Evolutionary conservation across 768 basidiomycete genomes (phyloP).

Genomic region (Kockovaella imperatae): DNA sequence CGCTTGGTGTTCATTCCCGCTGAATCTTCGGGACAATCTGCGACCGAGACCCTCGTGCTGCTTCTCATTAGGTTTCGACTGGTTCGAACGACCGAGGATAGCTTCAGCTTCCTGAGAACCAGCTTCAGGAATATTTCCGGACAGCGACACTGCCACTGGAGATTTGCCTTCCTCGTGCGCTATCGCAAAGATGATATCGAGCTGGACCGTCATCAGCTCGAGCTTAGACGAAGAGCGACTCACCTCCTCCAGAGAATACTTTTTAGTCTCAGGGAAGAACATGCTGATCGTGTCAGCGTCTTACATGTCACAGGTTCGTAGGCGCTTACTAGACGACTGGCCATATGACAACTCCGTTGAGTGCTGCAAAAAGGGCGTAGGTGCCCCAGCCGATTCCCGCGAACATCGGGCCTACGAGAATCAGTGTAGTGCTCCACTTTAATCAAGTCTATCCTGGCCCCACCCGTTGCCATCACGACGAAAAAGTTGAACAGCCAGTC

Average conservation of each 20-base stretch:
- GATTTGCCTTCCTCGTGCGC: conserved; percentile 14
- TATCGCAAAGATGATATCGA: conserved; percentile 28
- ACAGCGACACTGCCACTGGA: conserved; percentile 15
- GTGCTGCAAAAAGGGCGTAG: conserved; percentile 24
- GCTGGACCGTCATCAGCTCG: not conserved
- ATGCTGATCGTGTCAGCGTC: not conserved
- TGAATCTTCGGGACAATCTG: not conserved
- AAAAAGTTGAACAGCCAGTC: conserved; percentile 44
- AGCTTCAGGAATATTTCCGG: conserved; percentile 20
- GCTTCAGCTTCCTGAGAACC: conserved; percentile 19
- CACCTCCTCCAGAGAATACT: conserved; percentile 20
- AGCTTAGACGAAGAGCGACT: not conserved
- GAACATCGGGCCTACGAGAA: conserved; percentile 21
- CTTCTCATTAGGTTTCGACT: not conserved
- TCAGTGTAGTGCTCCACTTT: not conserved
- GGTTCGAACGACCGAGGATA: conserved; percentile 8
- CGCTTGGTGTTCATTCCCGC: not conserved
- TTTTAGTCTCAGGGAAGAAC: conserved; percentile 15
- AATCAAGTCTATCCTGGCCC: not conserved
- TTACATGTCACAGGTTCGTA: too few relatives aligned
- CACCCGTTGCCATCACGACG: conserved; percentile 3
- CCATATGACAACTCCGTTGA: conserved; percentile 22
- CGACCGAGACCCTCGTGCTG: not conserved
- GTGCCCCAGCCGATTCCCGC: conserved; percentile 20
- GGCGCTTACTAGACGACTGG: conserved; percentile 14